A percentile compares a stretch with the other conserved stretches of the same genome.
Conservation (phyloP, 108 stramenopile genomes). For the Aurantiochytrium sp. region DNA sequence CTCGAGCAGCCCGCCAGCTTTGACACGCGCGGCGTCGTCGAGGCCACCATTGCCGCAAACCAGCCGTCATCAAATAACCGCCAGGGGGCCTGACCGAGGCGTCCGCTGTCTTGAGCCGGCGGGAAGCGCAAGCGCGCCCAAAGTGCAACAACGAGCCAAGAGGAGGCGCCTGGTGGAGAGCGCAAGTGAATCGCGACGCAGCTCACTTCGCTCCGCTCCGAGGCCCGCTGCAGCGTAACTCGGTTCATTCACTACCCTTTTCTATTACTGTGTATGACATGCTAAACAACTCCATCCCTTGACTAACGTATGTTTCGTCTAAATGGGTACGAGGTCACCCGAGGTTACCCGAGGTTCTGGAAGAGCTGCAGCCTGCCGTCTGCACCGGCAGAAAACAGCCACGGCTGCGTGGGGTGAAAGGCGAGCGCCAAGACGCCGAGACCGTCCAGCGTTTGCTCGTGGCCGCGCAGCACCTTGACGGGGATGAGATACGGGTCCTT, state of each 20-base stretch:
- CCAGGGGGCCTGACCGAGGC: background rate
- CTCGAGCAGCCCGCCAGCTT: background rate
- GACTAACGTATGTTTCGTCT: too few relatives aligned
- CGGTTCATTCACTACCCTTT: too few relatives aligned
- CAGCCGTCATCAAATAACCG: background rate
- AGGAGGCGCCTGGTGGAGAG: too few relatives aligned
- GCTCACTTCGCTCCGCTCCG: too few relatives aligned
- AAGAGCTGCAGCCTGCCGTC: slow-evolving; percentile 87
- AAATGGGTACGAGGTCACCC: too few relatives aligned
- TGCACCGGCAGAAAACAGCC: slow-evolving; percentile 93
- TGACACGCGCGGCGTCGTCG: background rate
- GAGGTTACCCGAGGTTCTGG: slow-evolving; percentile 72
- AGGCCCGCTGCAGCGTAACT: too few relatives aligned
- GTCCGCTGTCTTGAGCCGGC: too few relatives aligned
- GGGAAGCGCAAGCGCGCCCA: too few relatives aligned
- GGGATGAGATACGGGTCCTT: slow-evolving; percentile 94
- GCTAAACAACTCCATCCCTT: too few relatives aligned
- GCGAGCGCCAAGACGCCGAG: slow-evolving; percentile 76
- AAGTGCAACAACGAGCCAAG: too few relatives aligned
- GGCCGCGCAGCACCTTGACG: slow-evolving; percentile 90
- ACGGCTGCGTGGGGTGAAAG: slow-evolving; percentile 98
- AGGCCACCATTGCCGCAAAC: background rate
- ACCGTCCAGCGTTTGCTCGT: slow-evolving; percentile 65
- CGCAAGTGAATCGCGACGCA: too few relatives aligned
- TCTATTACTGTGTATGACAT: background rate